phyloP scores from a whole-genome alignment of 2,329 filamentous ascomycete species.

The Claviceps humidiphila region DNA sequence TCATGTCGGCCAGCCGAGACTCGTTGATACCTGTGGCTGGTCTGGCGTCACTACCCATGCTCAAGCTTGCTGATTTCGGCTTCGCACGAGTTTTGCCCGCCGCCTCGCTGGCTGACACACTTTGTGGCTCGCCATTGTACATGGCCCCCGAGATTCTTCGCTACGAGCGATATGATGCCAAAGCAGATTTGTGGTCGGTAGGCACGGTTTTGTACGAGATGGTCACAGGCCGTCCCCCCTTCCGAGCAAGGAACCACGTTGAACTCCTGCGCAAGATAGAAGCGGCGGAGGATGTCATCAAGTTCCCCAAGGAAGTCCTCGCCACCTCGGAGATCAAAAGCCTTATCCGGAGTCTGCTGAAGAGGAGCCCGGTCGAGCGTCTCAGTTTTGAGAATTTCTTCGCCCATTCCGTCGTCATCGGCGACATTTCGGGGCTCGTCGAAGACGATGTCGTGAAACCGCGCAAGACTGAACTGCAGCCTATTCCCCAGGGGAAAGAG shows the following conservation, averaged over 20 bases:
- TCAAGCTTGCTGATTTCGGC: constrained; percentile 98
- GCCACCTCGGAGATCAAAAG: constrained; percentile 67
- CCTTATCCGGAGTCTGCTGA: constrained; percentile 68
- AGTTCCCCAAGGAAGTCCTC: constrained; percentile 60
- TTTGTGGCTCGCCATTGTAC: constrained; percentile 92
- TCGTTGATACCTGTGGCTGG: constrained; percentile 72
- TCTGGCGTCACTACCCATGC: constrained; percentile 75
- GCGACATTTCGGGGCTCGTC: constrained; percentile 66
- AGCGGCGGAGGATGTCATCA: constrained; percentile 71
- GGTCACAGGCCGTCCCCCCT: constrained; percentile 80
- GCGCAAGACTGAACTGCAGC: constrained; percentile 21
- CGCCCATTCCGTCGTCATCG: constrained; percentile 55
- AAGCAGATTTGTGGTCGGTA: constrained; percentile 94
- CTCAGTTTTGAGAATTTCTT: constrained; percentile 84
- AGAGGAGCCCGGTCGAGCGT: constrained; percentile 72
- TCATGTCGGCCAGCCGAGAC: constrained; percentile 64
- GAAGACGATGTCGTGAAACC: constrained; percentile 55
- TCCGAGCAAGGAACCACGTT: constrained; percentile 86
- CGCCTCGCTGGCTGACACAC: constrained; percentile 84
- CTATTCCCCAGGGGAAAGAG: constrained; percentile 19
- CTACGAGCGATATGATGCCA: constrained; percentile 95
- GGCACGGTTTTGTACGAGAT: constrained; percentile 94
- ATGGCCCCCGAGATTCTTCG: constrained; percentile 97
- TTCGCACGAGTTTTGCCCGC: constrained; percentile 86
- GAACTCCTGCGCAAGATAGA: constrained; percentile 89